Conservation (phyloP, 495 filamentous ascomycete genomes). For the Rhypophila decipiens region DNA sequence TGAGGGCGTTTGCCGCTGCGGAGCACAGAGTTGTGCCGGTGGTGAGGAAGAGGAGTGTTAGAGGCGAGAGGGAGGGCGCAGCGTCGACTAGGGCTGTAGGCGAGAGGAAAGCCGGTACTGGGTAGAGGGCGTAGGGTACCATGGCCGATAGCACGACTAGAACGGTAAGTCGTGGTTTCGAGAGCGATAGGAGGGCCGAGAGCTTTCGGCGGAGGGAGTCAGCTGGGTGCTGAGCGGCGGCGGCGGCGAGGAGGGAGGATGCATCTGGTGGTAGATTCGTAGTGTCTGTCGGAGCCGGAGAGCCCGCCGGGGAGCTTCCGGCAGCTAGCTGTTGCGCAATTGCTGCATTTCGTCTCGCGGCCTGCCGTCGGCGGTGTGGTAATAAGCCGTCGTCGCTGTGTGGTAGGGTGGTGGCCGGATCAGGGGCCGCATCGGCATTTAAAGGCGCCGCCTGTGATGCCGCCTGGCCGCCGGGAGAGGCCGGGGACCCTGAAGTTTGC, state of each 20-base stretch:
- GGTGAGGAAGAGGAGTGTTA: constrained; percentile 90
- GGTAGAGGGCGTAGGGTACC: constrained; percentile 87
- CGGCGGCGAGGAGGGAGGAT: constrained; percentile 67
- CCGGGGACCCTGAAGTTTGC: no score
- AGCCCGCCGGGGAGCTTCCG: neutral
- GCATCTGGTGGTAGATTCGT: constrained; percentile 66
- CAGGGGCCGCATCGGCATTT: constrained; percentile 2
- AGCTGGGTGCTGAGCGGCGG: constrained; percentile 61
- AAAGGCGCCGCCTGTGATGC: constrained; percentile 8
- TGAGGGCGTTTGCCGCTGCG: constrained; percentile 85
- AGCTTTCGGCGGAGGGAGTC: constrained; percentile 66
- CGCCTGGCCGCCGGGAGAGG: no score
- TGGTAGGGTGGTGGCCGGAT: no score
- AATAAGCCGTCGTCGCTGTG: no score
- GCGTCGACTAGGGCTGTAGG: constrained; percentile 54
- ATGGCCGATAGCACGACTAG: constrained; percentile 88
- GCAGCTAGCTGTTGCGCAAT: constrained; percentile 10
- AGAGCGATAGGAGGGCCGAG: constrained; percentile 83
- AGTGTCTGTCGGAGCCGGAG: constrained; percentile 1
- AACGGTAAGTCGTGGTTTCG: constrained; percentile 89
- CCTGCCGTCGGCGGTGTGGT: constrained; percentile 38
- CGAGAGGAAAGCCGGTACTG: constrained; percentile 69
- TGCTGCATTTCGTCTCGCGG: constrained; percentile 12
- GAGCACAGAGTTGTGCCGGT: constrained; percentile 78
- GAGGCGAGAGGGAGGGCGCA: constrained; percentile 76